These are phyloP conservation scores for Quercus wislizeni DNA, from an alignment of 306 rosid species.

Conservation along the genomic window DNA sequence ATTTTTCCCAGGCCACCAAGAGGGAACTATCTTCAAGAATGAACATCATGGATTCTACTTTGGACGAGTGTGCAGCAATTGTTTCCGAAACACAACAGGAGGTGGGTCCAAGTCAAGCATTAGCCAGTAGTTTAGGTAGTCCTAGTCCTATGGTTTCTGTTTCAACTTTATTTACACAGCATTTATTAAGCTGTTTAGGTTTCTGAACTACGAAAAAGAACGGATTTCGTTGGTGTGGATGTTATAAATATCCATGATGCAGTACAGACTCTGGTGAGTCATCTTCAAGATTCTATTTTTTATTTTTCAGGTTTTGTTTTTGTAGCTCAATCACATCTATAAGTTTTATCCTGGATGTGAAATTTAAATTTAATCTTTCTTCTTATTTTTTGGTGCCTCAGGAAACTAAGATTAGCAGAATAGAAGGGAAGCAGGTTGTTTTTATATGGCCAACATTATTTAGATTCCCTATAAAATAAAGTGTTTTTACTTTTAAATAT, in stretches of 20 bases:
- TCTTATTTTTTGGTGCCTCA: constrained; percentile 25
- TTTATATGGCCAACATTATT: neutral
- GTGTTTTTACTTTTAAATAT: neutral
- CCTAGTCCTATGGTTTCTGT: neutral
- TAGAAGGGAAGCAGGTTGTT: constrained; percentile 85
- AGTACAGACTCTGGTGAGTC: constrained; percentile 59
- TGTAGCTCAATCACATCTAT: neutral
- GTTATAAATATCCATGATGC: constrained; percentile 47
- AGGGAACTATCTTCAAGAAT: constrained; percentile 59
- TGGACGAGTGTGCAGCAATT: constrained; percentile 55
- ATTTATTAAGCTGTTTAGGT: constrained; percentile 42
- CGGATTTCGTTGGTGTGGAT: constrained; percentile 43
- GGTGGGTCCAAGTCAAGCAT: constrained; percentile 38
- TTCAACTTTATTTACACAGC: neutral
- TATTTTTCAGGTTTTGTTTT: neutral
- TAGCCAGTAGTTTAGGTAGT: neutral
- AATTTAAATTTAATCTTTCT: constrained; percentile 22
- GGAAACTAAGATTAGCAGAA: constrained; percentile 63
- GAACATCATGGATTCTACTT: constrained; percentile 45
- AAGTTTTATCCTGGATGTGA: constrained; percentile 4
- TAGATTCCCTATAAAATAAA: neutral
- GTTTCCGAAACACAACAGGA: constrained; percentile 45
- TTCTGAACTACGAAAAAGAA: constrained; percentile 39
- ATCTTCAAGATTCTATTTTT: constrained; percentile 8
- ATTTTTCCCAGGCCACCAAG: constrained; percentile 60